Base-by-base conservation (phyloP, 495 filamentous ascomycete genomes). In the Penicillium turbatum region DNA sequence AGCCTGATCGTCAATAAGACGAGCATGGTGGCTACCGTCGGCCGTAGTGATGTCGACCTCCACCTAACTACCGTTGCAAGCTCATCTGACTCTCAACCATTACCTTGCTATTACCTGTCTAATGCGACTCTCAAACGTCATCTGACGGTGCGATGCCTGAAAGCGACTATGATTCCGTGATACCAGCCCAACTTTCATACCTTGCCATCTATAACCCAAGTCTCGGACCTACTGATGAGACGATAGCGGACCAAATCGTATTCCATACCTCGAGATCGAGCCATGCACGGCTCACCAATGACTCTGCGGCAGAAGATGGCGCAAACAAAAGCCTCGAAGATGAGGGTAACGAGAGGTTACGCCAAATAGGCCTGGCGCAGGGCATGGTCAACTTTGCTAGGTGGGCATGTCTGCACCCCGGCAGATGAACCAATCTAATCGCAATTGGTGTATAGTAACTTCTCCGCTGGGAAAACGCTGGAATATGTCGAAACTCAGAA, bases 311-410 rank as follows among this genome's bases (percentile, higher is more conserved):
- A 11, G 72, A 64, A 38, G 60, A 78, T 13, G 81, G 86, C 34
- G 76, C 83, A 49, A 77, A 75, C 37, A 87, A 90, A 9, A 55
- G 78, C 5, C 71, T 71, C 15, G 78, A 79, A 36, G 82, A 88
- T 59, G 78, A 87, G 47, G 80, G 78, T 54, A 95, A 97, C 66
- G 86, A 92, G 72, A 85, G 81, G 56, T 70, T 97, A 62, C 82
- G 95, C 55, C 90, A 95, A 72, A 88, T 98, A 67, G 93, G 93
- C n/a, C 81, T 98, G 57, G 95, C 93, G 47, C 93, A 99, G 75
- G 93, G 91, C 48, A 96, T 97, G 83, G 89, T 96, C 53, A 87
- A 86, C 68, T 97, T 99, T 72, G 87, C 88, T 56, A 83, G 78
- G 85, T 88, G 67, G 47, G 72, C 51, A 42, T 51, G 21, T 38